A percentile compares a stretch with the other conserved stretches of the same genome.
Evolutionary conservation across 352 stramenopile genomes (phyloP).

Genomic region (Sclerospora graminicola): DNA sequence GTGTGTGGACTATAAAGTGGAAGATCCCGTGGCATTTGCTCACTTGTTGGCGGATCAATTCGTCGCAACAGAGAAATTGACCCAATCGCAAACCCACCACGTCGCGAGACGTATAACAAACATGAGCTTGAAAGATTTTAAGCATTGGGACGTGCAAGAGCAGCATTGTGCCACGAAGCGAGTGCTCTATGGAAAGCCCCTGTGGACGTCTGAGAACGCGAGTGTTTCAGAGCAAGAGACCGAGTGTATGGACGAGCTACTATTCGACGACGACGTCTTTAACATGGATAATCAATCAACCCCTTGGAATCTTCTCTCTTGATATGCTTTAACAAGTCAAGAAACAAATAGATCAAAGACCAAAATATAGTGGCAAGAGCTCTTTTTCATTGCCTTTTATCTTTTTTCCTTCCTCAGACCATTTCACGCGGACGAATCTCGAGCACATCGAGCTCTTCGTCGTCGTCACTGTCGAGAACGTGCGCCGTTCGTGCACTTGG

Average conservation of each 20-base stretch:
- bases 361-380: too few species aligned
- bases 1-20: not conserved
- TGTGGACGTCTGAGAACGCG: not conserved
- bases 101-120: slow-evolving; percentile 1
- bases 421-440: slow-evolving; percentile 25
- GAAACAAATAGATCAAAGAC: too few species aligned
- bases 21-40: slow-evolving; percentile 11
- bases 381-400: too few species aligned
- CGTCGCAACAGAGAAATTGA: slow-evolving; percentile 5
- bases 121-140: not conserved
- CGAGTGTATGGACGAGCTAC: not conserved
- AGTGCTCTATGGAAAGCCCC: not conserved
- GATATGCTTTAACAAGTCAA: too few species aligned
- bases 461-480: slow-evolving; percentile 10
- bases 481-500: not conserved
- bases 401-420: slow-evolving; percentile 7
- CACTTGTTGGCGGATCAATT: slow-evolving; percentile 22
- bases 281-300: too few species aligned
- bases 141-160: too few species aligned
- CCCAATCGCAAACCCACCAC: too few species aligned
- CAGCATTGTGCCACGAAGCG: too few species aligned
- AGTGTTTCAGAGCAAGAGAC: not conserved
- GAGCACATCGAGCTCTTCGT: slow-evolving; percentile 38
- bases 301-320: too few species aligned
- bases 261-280: too few species aligned